phyloP scores from a whole-genome alignment of 2,329 filamentous ascomycete species.

The Pseudopithomyces chartarum region DNA sequence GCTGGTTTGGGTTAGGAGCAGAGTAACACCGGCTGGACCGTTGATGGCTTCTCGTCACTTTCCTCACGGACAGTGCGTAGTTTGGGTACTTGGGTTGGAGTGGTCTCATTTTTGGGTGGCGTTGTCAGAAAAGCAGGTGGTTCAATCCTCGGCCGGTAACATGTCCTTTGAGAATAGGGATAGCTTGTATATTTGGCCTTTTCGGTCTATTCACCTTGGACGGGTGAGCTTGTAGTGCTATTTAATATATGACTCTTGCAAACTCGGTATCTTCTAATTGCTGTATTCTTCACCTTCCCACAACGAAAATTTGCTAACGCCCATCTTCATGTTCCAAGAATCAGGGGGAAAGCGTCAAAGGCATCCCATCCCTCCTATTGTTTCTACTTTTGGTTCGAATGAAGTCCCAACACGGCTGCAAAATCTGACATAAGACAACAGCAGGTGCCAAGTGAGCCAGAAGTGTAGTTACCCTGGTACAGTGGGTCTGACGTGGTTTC shows the following conservation, averaged over 20 bases:
- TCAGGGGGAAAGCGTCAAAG: too few relatives aligned
- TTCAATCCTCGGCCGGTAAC: background rate
- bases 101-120: background rate
- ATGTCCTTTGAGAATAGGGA: background rate
- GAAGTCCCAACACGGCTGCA: too few relatives aligned
- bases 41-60: background rate
- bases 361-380: too few relatives aligned
- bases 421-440: too few relatives aligned
- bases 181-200: background rate
- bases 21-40: background rate
- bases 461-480: too few relatives aligned
- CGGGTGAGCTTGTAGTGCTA: conserved; percentile 1
- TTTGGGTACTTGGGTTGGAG: background rate
- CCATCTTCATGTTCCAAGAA: too few relatives aligned
- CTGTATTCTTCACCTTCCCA: background rate
- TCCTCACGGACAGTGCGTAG: background rate
- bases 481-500: too few relatives aligned
- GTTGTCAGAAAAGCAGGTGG: conserved; percentile 7
- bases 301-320: too few relatives aligned
- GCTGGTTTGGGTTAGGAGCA: background rate
- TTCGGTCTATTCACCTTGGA: background rate
- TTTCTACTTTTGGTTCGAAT: too few relatives aligned
- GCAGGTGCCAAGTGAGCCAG: too few relatives aligned
- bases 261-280: background rate
- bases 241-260: conserved; percentile 2